Base-by-base conservation (phyloP, 1,139 yeast genomes). In the Protomyces inundatus region DNA sequence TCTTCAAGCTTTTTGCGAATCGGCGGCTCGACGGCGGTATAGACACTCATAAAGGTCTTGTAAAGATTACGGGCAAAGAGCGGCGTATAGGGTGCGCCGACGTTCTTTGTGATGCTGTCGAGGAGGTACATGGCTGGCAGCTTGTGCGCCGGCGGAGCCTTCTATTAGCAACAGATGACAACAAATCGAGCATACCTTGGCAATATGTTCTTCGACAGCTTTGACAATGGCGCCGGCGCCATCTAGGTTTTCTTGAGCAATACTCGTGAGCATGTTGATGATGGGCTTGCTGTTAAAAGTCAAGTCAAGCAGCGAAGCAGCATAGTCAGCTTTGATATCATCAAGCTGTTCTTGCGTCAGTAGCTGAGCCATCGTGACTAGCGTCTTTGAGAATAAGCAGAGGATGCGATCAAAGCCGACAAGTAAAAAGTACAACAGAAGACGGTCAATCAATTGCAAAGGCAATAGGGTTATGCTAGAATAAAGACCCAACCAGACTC, bases 31-130 rank as follows among this genome's bases (percentile, higher is more conserved):
- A 88, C 93, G 65, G 87, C 77, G 37, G 90, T 82, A 73, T 89
- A 95, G 1, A 91, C 86, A 68, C 84, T 86, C 34, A 89, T 84
- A 74, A 87, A 93, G 2, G 88, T 77, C 69, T 80, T 82, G 76
- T 80, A 86, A 52, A 90, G 77, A 61, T 85, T 86, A 77, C 82
- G 71, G 4, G 90, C 87, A 72, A 91, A 84, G 66, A 87, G 76
- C 9, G 84, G 80, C 42, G 90, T 88, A 73, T 91, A 93, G 0
- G 98, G 97, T 67, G 85, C 82, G 5, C 97, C 97, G 32, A 90
- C 86, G 70, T 86, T 88, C 75, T 93, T 93, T 75, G 95, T 88
- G 55, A 93, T 87, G n/a, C 97, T 90, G 74, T 93, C 98, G 65
- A 93, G 77, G 58, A 91, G 80, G 73, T 91, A 93, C 69, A 93